These are phyloP conservation scores for Lentinula sp. DNA, from an alignment of 768 basidiomycete genomes.

Conservation along the genomic window DNA sequence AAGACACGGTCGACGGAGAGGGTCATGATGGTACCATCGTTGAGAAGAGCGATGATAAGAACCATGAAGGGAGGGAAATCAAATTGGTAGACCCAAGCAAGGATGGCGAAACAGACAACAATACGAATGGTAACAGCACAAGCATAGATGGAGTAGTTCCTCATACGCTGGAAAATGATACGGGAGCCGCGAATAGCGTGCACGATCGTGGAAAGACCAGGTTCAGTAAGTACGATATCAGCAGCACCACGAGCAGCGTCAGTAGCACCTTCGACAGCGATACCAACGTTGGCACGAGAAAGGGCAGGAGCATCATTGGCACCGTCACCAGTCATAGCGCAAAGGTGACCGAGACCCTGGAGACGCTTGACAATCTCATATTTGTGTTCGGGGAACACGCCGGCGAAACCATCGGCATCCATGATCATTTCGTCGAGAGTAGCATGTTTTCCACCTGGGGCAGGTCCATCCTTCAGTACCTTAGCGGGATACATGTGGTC, in stretches of 20 bases:
- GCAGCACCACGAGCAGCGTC: constrained; percentile 98
- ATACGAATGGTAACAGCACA: constrained; percentile 98
- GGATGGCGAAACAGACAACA: constrained; percentile 93
- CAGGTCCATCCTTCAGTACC: constrained; percentile 97
- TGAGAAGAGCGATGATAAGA: constrained; percentile 92
- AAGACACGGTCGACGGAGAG: constrained; percentile 93
- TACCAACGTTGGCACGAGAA: constrained; percentile 98
- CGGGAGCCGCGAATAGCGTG: constrained; percentile 98
- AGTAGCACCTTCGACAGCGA: constrained; percentile 98
- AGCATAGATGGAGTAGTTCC: constrained; percentile 97
- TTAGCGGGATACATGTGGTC: constrained; percentile 99
- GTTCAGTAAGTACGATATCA: constrained; percentile 96
- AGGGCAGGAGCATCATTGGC: constrained; percentile 98
- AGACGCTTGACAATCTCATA: constrained; percentile 99
- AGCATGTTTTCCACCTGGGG: constrained; percentile 76
- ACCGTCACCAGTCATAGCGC: constrained; percentile 99
- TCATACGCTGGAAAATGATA: constrained; percentile 99
- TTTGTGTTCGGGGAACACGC: constrained; percentile 99
- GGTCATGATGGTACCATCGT: constrained; percentile 99
- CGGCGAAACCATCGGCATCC: constrained; percentile 98
- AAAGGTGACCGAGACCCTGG: constrained; percentile 91
- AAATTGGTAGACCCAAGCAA: constrained; percentile 94
- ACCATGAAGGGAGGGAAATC: constrained; percentile 99
- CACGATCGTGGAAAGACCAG: constrained; percentile 98
- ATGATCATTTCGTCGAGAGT: constrained; percentile 97